Percentiles rank a stretch among this genome's conserved stretches.
Evolutionary conservation across 2,329 filamentous ascomycete genomes (phyloP).

Genomic region (Myotisia sp.): DNA sequence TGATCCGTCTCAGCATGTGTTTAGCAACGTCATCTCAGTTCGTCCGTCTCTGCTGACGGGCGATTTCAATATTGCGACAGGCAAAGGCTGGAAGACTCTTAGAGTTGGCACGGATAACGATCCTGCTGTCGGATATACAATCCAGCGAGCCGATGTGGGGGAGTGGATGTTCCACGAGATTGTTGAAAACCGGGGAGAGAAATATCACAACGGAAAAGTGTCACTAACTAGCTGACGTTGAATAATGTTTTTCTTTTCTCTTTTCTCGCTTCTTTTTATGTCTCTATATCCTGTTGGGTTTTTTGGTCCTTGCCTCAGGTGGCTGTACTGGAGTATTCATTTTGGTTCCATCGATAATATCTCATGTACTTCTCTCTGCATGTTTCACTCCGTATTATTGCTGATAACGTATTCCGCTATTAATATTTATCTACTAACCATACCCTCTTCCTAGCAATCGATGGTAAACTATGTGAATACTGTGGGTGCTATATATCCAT

Average conservation of each 20-base stretch:
- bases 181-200: constrained; percentile 11
- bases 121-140: constrained; percentile 18
- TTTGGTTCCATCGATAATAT: no score
- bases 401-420: no score
- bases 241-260: background rate
- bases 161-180: constrained; percentile 19
- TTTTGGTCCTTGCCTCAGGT: no score
- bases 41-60: constrained; percentile 18
- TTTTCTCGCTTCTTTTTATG: background rate
- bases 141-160: constrained; percentile 19
- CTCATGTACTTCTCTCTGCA: background rate
- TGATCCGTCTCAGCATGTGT: constrained; percentile 9
- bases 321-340: no score
- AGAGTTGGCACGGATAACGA: constrained; percentile 15
- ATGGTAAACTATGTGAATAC: background rate
- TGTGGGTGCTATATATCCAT: background rate
- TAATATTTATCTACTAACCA: background rate
- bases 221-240: constrained; percentile 12
- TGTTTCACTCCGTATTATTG: no score
- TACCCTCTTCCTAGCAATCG: background rate
- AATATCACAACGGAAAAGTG: constrained; percentile 15
- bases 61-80: constrained; percentile 11
- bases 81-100: constrained; percentile 15
- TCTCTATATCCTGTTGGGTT: no score
- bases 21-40: constrained; percentile 15